Evolutionary conservation across 2,329 filamentous ascomycete genomes (phyloP), one percentile per base, ranked within the genome.

Genomic region (Nigrospora osmanthi): DNA sequence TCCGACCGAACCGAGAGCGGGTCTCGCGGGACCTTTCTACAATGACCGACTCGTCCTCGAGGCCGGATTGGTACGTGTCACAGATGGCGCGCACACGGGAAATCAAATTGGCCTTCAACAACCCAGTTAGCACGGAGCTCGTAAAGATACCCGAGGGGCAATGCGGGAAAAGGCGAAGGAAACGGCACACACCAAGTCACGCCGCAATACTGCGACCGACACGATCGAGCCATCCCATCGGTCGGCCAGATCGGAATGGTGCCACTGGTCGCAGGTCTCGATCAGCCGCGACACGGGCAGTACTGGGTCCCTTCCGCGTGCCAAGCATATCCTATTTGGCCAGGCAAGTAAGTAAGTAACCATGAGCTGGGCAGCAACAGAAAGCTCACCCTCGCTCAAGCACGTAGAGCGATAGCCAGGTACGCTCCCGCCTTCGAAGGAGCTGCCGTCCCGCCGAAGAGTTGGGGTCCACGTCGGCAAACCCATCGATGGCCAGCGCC

Each of bases 361-460:
- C 37, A 38, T 30, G 14, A 35, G 23, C 32, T 11, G 11, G 12
- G 17, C n/a, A 3, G 33, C 30, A 35, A 38, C 3, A 15, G 28
- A 32, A 15, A 16, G 52, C 62, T 53, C 58, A 80, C 70, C 83
- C 84, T 62, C 84, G 70, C 56, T 88, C 84, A 1, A 88, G 71
- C 1, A 87, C 83, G 57, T 87, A 88, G 1, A 88, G 62, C 0
- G 83, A 78, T 45, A 88, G 72, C 83, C 83, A 88, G 9, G 79
- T 78, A 49, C 84, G 69, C 59, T 88, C 84, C 39, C 84, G 70
- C 43, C 81, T 71, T 36, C 84, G 71, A 3, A 87, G 60, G 2
- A 88, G 63, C 35, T 81, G 65, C 45, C 74, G 70, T 2, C 83
- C 84, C 54, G 72, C 71, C 48, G 79, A 73, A 0, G 82, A 85